phyloP scores from a whole-genome alignment of 2,329 filamentous ascomycete genomes.

The Colletotrichum liaoningense region DNA sequence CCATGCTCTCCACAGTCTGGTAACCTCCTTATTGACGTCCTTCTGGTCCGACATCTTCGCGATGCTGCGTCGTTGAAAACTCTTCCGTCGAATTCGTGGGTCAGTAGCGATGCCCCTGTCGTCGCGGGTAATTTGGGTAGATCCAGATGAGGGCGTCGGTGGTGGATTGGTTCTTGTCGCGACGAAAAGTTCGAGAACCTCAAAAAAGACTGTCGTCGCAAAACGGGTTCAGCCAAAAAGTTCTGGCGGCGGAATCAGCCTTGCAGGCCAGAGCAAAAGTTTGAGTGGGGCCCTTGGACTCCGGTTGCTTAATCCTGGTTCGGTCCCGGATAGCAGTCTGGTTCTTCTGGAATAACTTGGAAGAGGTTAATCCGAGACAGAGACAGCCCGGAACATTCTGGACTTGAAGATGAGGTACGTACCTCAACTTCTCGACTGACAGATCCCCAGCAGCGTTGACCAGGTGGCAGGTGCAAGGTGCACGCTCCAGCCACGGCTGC shows the following conservation, averaged over 20 bases:
- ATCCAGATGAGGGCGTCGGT: neutral
- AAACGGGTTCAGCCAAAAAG: slow-evolving; percentile 28
- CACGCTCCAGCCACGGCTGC: slow-evolving; percentile 1
- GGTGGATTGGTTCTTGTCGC: slow-evolving; percentile 4
- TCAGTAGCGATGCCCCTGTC: neutral
- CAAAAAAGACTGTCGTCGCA: slow-evolving; percentile 30
- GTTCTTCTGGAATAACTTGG: slow-evolving; percentile 27
- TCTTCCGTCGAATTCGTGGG: neutral
- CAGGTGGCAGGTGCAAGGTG: slow-evolving; percentile 22
- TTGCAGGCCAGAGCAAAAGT: slow-evolving; percentile 30
- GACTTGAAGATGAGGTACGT: too few relatives aligned
- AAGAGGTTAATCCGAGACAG: slow-evolving; percentile 1
- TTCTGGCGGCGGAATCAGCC: slow-evolving; percentile 32
- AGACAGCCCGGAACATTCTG: neutral
- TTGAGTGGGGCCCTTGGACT: slow-evolving; percentile 17
- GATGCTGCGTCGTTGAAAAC: neutral
- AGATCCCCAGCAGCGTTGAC: neutral
- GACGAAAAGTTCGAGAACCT: slow-evolving; percentile 8
- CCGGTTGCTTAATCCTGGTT: slow-evolving; percentile 12
- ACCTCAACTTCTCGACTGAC: neutral
- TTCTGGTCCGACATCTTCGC: slow-evolving; percentile 56
- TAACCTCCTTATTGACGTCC: slow-evolving; percentile 63
- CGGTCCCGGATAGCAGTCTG: neutral
- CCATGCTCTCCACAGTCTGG: slow-evolving; percentile 92
- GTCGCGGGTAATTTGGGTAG: neutral